These are phyloP conservation scores for Entonaema liquescens DNA, from an alignment of 495 filamentous ascomycete genomes.

Conservation along the genomic window DNA sequence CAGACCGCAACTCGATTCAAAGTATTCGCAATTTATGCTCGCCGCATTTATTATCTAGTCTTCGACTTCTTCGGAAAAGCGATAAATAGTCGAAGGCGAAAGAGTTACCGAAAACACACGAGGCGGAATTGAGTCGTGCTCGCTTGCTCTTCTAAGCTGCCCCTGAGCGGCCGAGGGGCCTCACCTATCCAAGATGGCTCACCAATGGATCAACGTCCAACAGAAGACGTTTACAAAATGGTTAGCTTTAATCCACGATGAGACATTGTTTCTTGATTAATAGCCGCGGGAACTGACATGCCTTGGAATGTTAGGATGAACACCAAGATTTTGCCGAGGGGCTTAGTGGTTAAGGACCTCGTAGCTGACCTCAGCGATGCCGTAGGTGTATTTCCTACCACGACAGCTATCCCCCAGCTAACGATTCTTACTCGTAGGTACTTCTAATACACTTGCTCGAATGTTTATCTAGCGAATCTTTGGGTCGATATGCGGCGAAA, in stretches of 20 bases:
- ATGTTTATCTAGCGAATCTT: constrained; percentile 89
- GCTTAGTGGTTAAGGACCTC: constrained; percentile 80
- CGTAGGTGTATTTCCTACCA: constrained; percentile 61
- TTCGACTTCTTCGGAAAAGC: constrained; percentile 21
- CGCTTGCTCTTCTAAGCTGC: constrained; percentile 25
- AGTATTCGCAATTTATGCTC: constrained; percentile 45
- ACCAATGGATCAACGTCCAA: constrained; percentile 95
- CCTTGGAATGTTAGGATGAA: constrained; percentile 74
- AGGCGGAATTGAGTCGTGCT: constrained; percentile 31
- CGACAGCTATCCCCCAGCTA: not conserved
- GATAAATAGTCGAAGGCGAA: constrained; percentile 37
- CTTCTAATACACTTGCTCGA: constrained; percentile 96
- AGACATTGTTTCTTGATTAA: constrained; percentile 26
- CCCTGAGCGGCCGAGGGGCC: constrained; percentile 52
- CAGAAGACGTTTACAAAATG: constrained; percentile 99
- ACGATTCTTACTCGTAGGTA: constrained; percentile 63
- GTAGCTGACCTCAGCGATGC: constrained; percentile 91
- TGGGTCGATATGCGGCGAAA: constrained; percentile 94
- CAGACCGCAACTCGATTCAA: constrained; percentile 27
- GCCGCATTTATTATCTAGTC: constrained; percentile 25
- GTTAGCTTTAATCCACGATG: constrained; percentile 54
- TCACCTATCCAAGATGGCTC: constrained; percentile 66
- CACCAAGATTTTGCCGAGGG: constrained; percentile 82
- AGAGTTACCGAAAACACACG: constrained; percentile 41
- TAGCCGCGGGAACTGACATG: constrained; percentile 30